Base-by-base conservation (phyloP, 345 rosid genomes). In the Jatropha curcas region DNA sequence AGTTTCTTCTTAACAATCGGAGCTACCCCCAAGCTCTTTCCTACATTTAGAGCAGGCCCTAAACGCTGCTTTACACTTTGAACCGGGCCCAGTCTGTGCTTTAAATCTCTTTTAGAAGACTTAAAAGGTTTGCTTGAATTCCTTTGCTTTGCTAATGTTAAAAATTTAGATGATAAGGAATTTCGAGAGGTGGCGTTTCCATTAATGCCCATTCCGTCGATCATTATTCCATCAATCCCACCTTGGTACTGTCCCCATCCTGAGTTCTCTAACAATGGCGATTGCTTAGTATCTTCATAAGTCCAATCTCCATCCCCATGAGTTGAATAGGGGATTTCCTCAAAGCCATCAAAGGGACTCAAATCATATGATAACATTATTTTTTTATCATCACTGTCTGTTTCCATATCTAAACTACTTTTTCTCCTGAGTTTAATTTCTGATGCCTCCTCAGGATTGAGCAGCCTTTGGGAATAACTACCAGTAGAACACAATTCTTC, bases 31-130 rank as follows among this genome's bases (percentile, higher is more conserved):
- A 74, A 37, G 1, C 68, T 61, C 53, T 80, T 62, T 5, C 59
- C 67, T 33, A 37, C 74, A 51, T 51, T 51, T 34, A 2, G 35
- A 53, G 52, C 43, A 28, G 74, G 74, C 35, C 77, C 76, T 62
- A 77, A 45, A 12, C 70, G 81, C 52, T 75, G 72, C 73, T 72
- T 76, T 76, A 73, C 48, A 30, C 71, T 76, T 71, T 25, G 22
- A 76, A 64, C 27, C 2, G 64, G 68, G 74, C 71, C 70, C 65
- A 79, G 31, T 30, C 75, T 41, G 66, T 59, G 62, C 80, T 50
- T 68, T 11, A 73, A 45, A 31, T 84, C 64, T 19, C 74, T n/a
- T 45, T 50, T 31, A 34, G 70, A 31, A 70, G 77, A 27, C 34
- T 56, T 63, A 71, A 6, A 28, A 63, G 19, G 65, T 55, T 73